These are phyloP conservation scores for Vitis labrusca DNA, from an alignment of 164 flowering plant species.

Conservation along the genomic window DNA sequence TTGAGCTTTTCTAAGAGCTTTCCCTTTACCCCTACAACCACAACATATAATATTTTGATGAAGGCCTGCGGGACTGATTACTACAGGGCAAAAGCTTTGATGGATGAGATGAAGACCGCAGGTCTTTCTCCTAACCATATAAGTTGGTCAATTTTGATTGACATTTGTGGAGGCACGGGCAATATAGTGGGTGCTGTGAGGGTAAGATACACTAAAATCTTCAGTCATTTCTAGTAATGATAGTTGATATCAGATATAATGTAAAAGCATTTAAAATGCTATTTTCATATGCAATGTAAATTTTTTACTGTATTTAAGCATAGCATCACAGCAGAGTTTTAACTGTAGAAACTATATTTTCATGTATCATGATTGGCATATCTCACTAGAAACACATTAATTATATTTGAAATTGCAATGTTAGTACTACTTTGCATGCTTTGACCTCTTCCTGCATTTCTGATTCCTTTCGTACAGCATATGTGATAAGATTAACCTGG, in stretches of 20 bases:
- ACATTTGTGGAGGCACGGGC: conserved; percentile 63
- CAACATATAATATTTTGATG: conserved; percentile 86
- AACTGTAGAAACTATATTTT: too few species aligned
- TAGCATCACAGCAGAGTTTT: too few species aligned
- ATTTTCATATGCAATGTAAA: too few species aligned
- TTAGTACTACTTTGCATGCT: too few species aligned
- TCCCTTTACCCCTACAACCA: conserved; percentile 63
- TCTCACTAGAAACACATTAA: too few species aligned
- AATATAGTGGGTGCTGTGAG: conserved; percentile 58
- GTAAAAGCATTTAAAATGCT: too few species aligned
- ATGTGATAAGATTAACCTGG: too few species aligned
- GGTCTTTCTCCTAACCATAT: conserved; percentile 81
- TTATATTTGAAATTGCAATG: too few species aligned
- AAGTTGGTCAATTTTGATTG: conserved; percentile 82
- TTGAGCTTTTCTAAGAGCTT: conserved; percentile 33
- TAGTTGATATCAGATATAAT: not conserved
- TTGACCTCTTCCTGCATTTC: too few species aligned
- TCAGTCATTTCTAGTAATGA: not conserved
- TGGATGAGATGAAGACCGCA: conserved; percentile 70
- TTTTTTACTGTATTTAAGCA: too few species aligned
- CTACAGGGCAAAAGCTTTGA: conserved; percentile 61
- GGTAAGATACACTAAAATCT: conserved; percentile 38
- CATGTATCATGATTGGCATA: too few species aligned
- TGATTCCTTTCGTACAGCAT: too few species aligned
- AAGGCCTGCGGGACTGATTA: conserved; percentile 90